Evolutionary conservation across 768 basidiomycete species (phyloP), one percentile per base, ranked within the genome.

Genomic region (Leccinum obscurum): DNA sequence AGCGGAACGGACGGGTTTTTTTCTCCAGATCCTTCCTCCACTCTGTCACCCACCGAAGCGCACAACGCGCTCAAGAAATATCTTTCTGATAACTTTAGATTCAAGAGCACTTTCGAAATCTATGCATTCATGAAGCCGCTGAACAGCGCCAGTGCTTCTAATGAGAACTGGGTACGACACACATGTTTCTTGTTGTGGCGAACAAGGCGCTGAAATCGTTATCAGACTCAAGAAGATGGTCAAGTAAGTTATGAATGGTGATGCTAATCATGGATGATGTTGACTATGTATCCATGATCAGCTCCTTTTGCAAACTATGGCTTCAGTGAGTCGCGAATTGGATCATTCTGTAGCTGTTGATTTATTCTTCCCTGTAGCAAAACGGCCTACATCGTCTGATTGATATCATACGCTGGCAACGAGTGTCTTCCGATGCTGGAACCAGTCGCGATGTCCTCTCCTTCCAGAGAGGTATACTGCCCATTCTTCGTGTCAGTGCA

Each of bases 391-490:
- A 76, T 6, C 81, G 84, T 34, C 72, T 88, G 22, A 68, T 68
- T 4, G 83, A 85, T 49, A 73, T 87, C 41, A 66, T 88, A 17
- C 68, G 68, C 6, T 86, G 81, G 77, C 66, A 74, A 0, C 62
- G 67, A 2, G 78, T 88, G 30, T 77, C 78, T 11, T 65, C 69
- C 3, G 58, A 61, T 9, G 77, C 79, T 3, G 81, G 76, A 37
- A 73, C 72, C n/a, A 66, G 59, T 52, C 61, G 63, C 0, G 63
- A 70, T 0, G 62, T 67, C 0, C 74, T 88, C 8, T 87, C 87
- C 2, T 89, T 89, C 59, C 85, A 88, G 61, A 72, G 80, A 28
- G 85, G 82, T 0, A 78, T 81, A 61, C 63, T 88, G 6, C 83
- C 82, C 0, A 62, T 88, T 17, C 69, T 88, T n/a, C 72, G 79